Percentiles rank a stretch among this genome's conserved stretches.
Conservation (phyloP, 148 eudicot genomes). For the Suaeda aralocaspica region DNA sequence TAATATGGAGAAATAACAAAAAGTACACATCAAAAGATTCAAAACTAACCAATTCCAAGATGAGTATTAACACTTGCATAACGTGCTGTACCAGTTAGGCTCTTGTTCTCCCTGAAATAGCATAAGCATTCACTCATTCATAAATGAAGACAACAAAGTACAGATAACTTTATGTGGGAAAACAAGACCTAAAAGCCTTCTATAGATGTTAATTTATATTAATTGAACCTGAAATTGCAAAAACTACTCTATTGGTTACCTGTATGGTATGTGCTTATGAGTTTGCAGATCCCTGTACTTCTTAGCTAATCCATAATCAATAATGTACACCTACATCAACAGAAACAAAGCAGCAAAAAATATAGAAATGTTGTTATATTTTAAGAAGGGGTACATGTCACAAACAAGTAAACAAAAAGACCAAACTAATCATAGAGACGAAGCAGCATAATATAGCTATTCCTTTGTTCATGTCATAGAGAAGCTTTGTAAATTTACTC, state of each 20-base stretch:
- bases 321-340: slow-evolving; percentile 61
- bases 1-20: neutral
- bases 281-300: slow-evolving; percentile 95
- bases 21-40: neutral
- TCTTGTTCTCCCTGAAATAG: slow-evolving; percentile 78
- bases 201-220: neutral
- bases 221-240: neutral
- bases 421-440: neutral
- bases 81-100: slow-evolving; percentile 96
- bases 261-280: slow-evolving; percentile 94
- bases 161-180: neutral
- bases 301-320: slow-evolving; percentile 92
- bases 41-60: slow-evolving; percentile 82
- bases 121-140: slow-evolving; percentile 17
- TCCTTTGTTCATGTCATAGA: neutral
- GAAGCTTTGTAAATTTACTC: neutral
- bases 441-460: neutral
- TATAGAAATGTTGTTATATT: neutral
- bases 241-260: slow-evolving; percentile 35
- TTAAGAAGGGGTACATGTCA: neutral
- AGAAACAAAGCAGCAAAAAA: slow-evolving; percentile 13
- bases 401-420: neutral
- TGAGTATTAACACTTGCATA: slow-evolving; percentile 99
- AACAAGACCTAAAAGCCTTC: neutral
- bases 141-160: neutral